Evolutionary conservation across 2,329 filamentous ascomycete species (phyloP), one percentile per base, ranked within the genome.

Genomic region (Trichocomaceae sp.): DNA sequence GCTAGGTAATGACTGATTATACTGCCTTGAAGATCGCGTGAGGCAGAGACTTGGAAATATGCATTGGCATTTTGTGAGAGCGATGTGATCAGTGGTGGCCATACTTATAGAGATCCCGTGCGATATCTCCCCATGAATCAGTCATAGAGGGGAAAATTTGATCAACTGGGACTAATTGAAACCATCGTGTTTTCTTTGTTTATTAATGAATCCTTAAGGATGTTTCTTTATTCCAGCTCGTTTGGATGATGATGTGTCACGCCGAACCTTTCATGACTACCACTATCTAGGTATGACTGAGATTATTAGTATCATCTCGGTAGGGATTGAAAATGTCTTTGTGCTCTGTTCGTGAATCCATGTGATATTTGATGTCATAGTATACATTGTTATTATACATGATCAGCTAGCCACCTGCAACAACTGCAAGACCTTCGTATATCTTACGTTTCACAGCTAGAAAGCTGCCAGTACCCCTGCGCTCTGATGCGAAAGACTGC

Each of bases 361-460:
- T 52, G 29, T 44, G 39, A 35, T 23, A 51, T 46, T 17, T 41
- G 20, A 41, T 56, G 44, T 52, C 46, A 52, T 49, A 42, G 45
- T 22, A 19, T 48, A 48, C 47, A 55, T 35, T 31, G 26, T 35
- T 56, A 35, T 29, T 37, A 44, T 52, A 56, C 54, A 52, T 48
- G 4, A 52, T 52, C 31, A 13, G 31, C 6, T 35, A 56, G 20
- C 54, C 54, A 12, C 54, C 54, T 20, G 49, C 86, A 61, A 99
- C 91, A 57, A 97, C 89, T 33, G 93, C 93, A 67, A 99, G 73
- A 8, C 90, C 91, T 62, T 95, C 89, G 69, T 99, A 99, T 60
- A 99, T 95, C 72, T 88, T 90, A 72, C 79, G 85, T 74, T 89
- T 89, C 9, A 97, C 92, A 51, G 88, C 88, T 66, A 90, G 88